Conservation (phyloP, 2,329 filamentous ascomycete species). For the Penicillium palitans region DNA sequence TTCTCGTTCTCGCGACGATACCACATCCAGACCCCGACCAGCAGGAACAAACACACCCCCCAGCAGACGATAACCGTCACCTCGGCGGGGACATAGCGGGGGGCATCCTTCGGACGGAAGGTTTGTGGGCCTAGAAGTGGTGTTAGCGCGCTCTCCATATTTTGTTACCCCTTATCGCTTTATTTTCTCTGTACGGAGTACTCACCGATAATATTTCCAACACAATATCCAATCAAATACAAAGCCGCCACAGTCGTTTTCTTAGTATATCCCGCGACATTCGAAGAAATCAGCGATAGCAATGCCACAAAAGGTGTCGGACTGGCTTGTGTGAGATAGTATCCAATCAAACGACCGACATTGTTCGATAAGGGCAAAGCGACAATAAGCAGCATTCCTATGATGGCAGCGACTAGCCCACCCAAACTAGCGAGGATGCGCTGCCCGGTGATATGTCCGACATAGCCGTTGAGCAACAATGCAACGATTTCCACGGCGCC, state of each 20-base stretch:
- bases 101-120: conserved; percentile 58
- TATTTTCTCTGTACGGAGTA: conserved; percentile 10
- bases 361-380: conserved; percentile 60
- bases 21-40: conserved; percentile 65
- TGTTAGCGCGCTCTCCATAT: neutral
- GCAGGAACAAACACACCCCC: conserved; percentile 53
- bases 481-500: conserved; percentile 65
- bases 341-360: conserved; percentile 61
- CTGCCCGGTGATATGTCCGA: conserved; percentile 58
- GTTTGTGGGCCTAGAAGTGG: conserved; percentile 51
- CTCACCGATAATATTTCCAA: conserved; percentile 56
- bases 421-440: conserved; percentile 57
- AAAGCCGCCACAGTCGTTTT: conserved; percentile 49
- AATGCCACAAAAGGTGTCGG: conserved; percentile 65
- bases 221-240: conserved; percentile 44
- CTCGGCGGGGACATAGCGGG: conserved; percentile 63
- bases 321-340: conserved; percentile 63
- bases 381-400: conserved; percentile 66
- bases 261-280: conserved; percentile 53
- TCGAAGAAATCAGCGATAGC: conserved; percentile 62
- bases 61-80: conserved; percentile 64
- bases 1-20: conserved; percentile 59
- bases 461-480: conserved; percentile 56
- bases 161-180: neutral
- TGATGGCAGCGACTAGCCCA: conserved; percentile 55